Percentiles rank a stretch among this genome's conserved stretches.
These are phyloP conservation scores for Saturnispora silvae DNA, from an alignment of 805 yeast genomes.

Conservation along the genomic window DNA sequence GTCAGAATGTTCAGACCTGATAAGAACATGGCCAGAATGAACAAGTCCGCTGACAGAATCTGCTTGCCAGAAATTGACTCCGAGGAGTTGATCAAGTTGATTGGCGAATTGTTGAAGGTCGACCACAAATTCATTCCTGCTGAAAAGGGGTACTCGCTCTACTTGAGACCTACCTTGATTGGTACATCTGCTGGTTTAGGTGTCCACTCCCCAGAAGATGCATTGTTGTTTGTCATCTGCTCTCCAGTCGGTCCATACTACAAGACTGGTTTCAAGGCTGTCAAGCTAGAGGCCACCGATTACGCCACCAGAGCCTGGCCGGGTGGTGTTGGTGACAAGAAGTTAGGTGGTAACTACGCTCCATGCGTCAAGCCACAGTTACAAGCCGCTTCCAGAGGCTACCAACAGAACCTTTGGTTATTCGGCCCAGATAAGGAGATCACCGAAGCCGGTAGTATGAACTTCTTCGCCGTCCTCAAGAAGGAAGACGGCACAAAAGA, in stretches of 20 bases:
- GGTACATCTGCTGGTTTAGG: conserved; percentile 89
- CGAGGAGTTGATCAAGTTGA: conserved; percentile 63
- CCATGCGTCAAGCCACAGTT: conserved; percentile 88
- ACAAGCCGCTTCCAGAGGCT: conserved; percentile 85
- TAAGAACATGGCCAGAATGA: conserved; percentile 87
- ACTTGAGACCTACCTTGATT: conserved; percentile 89
- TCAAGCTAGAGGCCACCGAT: conserved; percentile 87
- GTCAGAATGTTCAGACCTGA: conserved; percentile 84
- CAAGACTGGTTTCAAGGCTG: conserved; percentile 93
- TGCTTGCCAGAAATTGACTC: conserved; percentile 80
- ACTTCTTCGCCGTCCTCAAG: conserved; percentile 79
- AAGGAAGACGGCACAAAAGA: conserved; percentile 76
- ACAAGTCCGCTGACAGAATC: conserved; percentile 77
- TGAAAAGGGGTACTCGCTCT: conserved; percentile 82
- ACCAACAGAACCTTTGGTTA: conserved; percentile 93
- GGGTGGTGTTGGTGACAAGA: conserved; percentile 94
- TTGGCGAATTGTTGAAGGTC: conserved; percentile 63
- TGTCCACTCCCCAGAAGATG: conserved; percentile 71
- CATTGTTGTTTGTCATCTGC: conserved; percentile 75
- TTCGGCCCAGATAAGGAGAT: conserved; percentile 81
- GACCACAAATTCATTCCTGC: conserved; percentile 76
- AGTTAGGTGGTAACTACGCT: conserved; percentile 96
- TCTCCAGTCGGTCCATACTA: conserved; percentile 98
- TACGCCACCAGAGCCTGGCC: conserved; percentile 99
- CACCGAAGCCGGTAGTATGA: conserved; percentile 98